phyloP scores from a whole-genome alignment of 192 early-diverging fungal species.

The Powellomyces hirtus region DNA sequence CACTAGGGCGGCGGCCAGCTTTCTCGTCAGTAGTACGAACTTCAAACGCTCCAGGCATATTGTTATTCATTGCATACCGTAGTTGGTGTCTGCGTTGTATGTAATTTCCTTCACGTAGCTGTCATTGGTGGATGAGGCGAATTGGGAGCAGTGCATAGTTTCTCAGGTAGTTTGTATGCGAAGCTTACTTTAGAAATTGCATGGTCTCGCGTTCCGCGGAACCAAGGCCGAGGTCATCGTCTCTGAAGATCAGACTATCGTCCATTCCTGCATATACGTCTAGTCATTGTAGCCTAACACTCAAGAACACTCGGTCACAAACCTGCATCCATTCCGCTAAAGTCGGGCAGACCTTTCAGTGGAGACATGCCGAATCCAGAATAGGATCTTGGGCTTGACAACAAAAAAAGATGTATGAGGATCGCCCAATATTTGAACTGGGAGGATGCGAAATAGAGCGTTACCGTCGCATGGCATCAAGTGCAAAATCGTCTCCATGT shows the following conservation, averaged over 20 bases:
- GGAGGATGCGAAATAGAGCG: not conserved
- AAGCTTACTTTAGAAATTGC: slow-evolving; percentile 11
- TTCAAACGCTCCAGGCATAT: not conserved
- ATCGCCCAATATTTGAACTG: no score
- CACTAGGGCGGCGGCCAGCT: not conserved
- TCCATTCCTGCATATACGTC: no score
- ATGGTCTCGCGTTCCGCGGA: not conserved
- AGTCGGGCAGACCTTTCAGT: slow-evolving; percentile 6
- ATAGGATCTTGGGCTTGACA: no score
- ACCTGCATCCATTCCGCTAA: not conserved
- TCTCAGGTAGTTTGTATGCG: no score
- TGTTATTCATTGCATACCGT: not conserved
- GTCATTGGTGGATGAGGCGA: no score
- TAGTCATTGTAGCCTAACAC: no score
- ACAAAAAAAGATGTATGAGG: no score
- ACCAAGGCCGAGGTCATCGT: not conserved
- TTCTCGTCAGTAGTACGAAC: not conserved
- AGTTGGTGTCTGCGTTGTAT: slow-evolving; percentile 1
- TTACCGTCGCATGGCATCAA: slow-evolving; percentile 7
- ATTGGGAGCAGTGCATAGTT: no score
- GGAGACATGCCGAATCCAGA: not conserved
- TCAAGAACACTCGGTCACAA: not conserved
- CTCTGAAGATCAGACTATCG: not conserved
- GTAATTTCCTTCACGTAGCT: slow-evolving; percentile 22
- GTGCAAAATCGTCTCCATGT: not conserved